These are phyloP conservation scores for Solanum habrochaites DNA, from an alignment of 257 asterid genomes.

Conservation along the genomic window DNA sequence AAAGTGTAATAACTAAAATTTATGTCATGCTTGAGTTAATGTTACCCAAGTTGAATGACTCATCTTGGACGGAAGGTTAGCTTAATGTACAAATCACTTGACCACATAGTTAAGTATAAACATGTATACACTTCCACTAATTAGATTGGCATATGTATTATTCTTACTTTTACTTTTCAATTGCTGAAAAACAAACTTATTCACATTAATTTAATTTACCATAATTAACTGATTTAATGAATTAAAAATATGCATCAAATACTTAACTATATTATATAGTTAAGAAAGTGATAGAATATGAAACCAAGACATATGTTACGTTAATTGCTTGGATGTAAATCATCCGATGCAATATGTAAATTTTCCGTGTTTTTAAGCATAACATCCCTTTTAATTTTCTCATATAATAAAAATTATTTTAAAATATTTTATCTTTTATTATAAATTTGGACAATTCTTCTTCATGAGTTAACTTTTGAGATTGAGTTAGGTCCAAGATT, in stretches of 20 bases:
- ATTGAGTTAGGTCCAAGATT: too few species aligned
- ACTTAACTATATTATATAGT: not conserved
- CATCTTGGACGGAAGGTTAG: not conserved
- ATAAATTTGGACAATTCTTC: too few species aligned
- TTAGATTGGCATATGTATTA: not conserved
- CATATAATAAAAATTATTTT: too few species aligned
- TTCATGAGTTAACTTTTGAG: too few species aligned
- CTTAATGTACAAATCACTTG: not conserved
- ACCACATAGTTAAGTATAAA: not conserved
- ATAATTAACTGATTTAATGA: not conserved
- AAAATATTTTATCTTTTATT: not conserved
- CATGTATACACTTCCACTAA: not conserved
- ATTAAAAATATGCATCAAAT: not conserved
- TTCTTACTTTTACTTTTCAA: not conserved
- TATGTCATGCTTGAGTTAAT: not conserved
- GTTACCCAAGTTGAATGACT: not conserved
- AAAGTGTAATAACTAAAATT: not conserved
- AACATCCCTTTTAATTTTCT: not conserved
- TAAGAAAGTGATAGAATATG: not conserved
- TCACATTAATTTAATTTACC: not conserved
- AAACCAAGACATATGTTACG: not conserved
- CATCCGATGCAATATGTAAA: not conserved
- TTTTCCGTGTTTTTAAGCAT: not conserved
- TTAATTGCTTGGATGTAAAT: not conserved
- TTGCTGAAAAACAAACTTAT: not conserved